These are phyloP conservation scores for Linum tenue DNA, from an alignment of 345 rosid genomes.

Conservation along the genomic window DNA sequence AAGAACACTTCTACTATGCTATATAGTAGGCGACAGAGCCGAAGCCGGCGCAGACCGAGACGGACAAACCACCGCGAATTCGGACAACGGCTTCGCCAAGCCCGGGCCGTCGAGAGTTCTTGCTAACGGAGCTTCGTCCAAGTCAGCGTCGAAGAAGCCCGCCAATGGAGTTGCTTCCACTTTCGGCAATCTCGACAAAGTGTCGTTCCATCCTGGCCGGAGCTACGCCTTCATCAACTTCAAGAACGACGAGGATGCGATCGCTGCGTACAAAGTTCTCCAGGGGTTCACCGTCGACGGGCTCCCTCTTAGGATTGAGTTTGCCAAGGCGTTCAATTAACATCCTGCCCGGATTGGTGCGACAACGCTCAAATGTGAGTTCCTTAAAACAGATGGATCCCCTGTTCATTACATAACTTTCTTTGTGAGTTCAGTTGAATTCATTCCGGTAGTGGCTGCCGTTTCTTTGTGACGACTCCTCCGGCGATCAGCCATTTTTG, in stretches of 20 bases:
- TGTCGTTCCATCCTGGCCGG: conserved; percentile 74
- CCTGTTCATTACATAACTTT: no score
- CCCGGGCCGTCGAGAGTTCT: conserved; percentile 11
- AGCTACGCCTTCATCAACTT: conserved; percentile 79
- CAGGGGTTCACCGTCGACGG: conserved; percentile 71
- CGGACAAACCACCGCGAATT: conserved; percentile 21
- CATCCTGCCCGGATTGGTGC: no score
- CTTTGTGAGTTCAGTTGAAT: no score
- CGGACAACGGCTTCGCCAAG: conserved; percentile 36
- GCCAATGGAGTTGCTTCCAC: conserved; percentile 55
- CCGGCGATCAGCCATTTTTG: no score
- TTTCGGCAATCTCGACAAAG: conserved; percentile 72
- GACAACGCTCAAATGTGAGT: no score
- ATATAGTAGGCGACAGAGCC: conserved; percentile 79
- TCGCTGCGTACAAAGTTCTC: conserved; percentile 58
- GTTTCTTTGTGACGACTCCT: no score
- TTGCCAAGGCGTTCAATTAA: conserved; percentile 95
- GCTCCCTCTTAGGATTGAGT: conserved; percentile 84
- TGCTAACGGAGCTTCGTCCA: conserved; percentile 18
- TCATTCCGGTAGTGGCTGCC: no score
- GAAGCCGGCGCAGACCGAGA: conserved; percentile 40
- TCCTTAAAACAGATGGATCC: no score
- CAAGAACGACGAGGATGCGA: conserved; percentile 54
- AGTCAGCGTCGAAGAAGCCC: conserved; percentile 24
- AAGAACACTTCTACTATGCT: no score